These are phyloP conservation scores for Laburnicola sp. DNA, from an alignment of 2,329 filamentous ascomycete species.

Conservation along the genomic window DNA sequence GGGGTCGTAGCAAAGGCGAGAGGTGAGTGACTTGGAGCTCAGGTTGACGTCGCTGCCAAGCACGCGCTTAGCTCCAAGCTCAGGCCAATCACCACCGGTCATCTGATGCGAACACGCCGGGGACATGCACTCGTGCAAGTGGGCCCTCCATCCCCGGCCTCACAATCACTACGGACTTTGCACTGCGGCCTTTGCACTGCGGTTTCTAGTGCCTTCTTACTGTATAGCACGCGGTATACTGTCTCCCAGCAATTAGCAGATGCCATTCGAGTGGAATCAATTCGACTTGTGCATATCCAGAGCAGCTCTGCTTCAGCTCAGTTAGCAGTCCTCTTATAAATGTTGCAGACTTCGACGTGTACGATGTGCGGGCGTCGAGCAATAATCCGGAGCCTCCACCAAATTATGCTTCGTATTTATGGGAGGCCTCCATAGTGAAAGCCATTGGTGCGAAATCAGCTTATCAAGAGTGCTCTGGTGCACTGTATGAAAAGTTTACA, in stretches of 20 bases:
- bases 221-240: conserved; percentile 26
- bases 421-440: conserved; percentile 52
- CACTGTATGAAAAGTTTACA: conserved; percentile 49
- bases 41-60: conserved; percentile 8
- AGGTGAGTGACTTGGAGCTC: not conserved
- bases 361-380: conserved; percentile 59
- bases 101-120: no score
- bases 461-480: conserved; percentile 54
- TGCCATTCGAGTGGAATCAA: conserved; percentile 56
- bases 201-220: no score
- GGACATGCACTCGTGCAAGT: no score
- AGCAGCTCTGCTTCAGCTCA: conserved; percentile 56
- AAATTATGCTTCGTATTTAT: conserved; percentile 60
- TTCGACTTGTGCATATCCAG: conserved; percentile 55
- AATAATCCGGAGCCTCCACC: conserved; percentile 60
- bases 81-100: not conserved
- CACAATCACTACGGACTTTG: no score
- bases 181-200: no score
- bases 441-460: conserved; percentile 62
- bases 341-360: conserved; percentile 56
- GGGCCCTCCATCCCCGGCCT: no score
- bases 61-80: conserved; percentile 5
- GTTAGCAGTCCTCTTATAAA: conserved; percentile 55
- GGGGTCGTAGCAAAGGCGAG: not conserved
- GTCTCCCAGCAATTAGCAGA: conserved; percentile 56